phyloP scores from a whole-genome alignment of 2,329 filamentous ascomycete genomes.

The Epichloe aotearoae region DNA sequence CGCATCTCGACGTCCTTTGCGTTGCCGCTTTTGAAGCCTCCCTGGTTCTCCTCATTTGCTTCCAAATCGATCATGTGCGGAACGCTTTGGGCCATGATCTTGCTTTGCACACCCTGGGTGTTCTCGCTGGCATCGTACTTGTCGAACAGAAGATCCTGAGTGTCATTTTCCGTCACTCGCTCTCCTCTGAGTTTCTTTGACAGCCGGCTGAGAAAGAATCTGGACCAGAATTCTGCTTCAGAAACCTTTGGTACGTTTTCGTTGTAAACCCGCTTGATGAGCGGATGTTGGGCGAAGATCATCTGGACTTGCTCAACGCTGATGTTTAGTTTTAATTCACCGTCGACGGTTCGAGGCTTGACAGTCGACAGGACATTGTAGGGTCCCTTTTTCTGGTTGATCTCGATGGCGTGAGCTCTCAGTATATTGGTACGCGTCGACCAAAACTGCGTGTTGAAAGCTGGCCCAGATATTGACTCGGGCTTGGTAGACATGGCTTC shows the following conservation, averaged over 20 bases:
- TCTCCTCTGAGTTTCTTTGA: slow-evolving; percentile 89
- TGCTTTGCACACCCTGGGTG: slow-evolving; percentile 35
- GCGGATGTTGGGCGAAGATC: slow-evolving; percentile 84
- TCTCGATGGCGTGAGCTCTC: slow-evolving; percentile 81
- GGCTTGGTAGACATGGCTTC: slow-evolving; percentile 75
- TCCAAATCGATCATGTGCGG: slow-evolving; percentile 86
- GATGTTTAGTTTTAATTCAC: slow-evolving; percentile 64
- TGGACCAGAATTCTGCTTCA: slow-evolving; percentile 78
- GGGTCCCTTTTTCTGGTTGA: slow-evolving; percentile 69
- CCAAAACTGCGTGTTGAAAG: slow-evolving; percentile 93
- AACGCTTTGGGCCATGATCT: slow-evolving; percentile 50
- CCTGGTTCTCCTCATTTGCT: slow-evolving; percentile 86
- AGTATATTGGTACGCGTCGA: slow-evolving; percentile 74
- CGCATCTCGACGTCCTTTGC: slow-evolving; percentile 83
- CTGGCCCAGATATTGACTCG: slow-evolving; percentile 62
- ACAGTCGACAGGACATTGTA: slow-evolving; percentile 91
- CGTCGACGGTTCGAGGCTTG: slow-evolving; percentile 45
- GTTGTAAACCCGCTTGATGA: slow-evolving; percentile 83
- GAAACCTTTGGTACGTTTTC: slow-evolving; percentile 76
- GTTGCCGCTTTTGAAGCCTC: slow-evolving; percentile 69
- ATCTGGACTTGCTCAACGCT: slow-evolving; percentile 85
- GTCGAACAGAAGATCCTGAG: slow-evolving; percentile 68
- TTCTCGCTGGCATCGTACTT: slow-evolving; percentile 70
- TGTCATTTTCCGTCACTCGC: slow-evolving; percentile 65
- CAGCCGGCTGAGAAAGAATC: slow-evolving; percentile 83